A percentile compares a stretch with the other conserved stretches of the same genome.
Conservation (phyloP, 352 stramenopile genomes). For the Phytophthora pisi region DNA sequence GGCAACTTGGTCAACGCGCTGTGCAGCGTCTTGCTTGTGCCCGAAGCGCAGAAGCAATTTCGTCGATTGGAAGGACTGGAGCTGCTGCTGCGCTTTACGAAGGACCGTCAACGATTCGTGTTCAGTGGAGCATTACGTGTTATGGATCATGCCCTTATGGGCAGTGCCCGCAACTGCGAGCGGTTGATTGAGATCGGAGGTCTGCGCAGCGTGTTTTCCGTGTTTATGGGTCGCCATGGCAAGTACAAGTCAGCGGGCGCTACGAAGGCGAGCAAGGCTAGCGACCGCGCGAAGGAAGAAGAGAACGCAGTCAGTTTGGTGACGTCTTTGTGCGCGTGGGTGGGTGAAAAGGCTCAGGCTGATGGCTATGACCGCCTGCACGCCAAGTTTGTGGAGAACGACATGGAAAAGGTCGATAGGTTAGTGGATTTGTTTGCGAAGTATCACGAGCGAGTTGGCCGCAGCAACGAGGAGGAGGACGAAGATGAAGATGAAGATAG, state of each 20-base stretch:
- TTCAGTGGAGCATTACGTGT: constrained; percentile 61
- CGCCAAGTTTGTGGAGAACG: constrained; percentile 83
- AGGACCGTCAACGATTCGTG: constrained; percentile 82
- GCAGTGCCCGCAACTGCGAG: constrained; percentile 68
- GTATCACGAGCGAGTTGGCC: constrained; percentile 64
- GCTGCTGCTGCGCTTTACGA: constrained; percentile 92
- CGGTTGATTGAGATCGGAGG: constrained; percentile 71
- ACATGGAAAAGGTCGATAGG: constrained; percentile 85
- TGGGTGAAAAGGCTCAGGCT: constrained; percentile 48
- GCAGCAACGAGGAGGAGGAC: constrained; percentile 34
- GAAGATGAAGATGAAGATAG: constrained; percentile 59
- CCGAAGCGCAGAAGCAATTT: constrained; percentile 57
- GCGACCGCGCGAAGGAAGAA: constrained; percentile 52
- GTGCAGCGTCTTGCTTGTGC: constrained; percentile 74
- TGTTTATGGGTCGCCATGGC: constrained; percentile 66
- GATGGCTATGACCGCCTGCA: constrained; percentile 74
- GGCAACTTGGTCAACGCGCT: constrained; percentile 93
- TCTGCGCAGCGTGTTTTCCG: constrained; percentile 65
- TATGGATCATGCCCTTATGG: constrained; percentile 68
- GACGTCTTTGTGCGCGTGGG: constrained; percentile 65
- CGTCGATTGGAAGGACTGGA: constrained; percentile 90
- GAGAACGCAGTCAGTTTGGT: constrained; percentile 73
- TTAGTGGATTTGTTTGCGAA: constrained; percentile 79
- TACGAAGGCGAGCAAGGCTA: constrained; percentile 35
- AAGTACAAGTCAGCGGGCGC: constrained; percentile 46